Conservation (phyloP, 164 flowering plant species). For the Liquidambar formosana region DNA sequence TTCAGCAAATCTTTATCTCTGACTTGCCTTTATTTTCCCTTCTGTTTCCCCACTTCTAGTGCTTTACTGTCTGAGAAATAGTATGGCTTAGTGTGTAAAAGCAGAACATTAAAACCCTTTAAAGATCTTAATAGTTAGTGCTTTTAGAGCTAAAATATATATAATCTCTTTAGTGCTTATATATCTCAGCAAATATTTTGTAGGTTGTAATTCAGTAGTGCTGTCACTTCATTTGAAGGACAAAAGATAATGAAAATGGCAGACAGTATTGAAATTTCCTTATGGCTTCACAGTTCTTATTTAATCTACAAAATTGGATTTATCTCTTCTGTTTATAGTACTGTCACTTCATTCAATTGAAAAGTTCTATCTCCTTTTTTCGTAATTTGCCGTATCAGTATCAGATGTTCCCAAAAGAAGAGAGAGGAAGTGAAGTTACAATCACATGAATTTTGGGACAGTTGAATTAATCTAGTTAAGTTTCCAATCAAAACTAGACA, state of each 20-base stretch:
- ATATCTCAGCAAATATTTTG: no score
- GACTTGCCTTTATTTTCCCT: no score
- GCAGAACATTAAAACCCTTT: no score
- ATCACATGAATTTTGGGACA: conserved; percentile 6
- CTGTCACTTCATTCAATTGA: neutral
- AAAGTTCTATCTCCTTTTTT: conserved; percentile 1
- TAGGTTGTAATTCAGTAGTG: no score
- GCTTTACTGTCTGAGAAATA: no score
- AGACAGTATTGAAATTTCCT: conserved; percentile 4
- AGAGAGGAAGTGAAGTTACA: conserved; percentile 2
- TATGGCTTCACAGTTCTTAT: neutral
- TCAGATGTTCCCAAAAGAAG: conserved; percentile 18
- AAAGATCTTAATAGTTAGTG: no score
- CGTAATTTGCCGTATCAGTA: conserved; percentile 18
- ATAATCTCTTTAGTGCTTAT: no score
- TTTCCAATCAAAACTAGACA: no score
- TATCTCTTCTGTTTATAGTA: neutral
- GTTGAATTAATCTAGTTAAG: conserved; percentile 10
- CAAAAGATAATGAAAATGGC: conserved; percentile 12
- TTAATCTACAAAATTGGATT: neutral
- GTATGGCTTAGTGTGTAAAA: no score
- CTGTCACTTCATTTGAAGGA: conserved; percentile 29
- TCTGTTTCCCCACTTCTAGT: no score
- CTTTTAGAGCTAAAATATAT: no score
- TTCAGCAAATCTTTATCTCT: no score